Evolutionary conservation across 768 basidiomycete species (phyloP).

Genomic region (Auricularia heimuer): DNA sequence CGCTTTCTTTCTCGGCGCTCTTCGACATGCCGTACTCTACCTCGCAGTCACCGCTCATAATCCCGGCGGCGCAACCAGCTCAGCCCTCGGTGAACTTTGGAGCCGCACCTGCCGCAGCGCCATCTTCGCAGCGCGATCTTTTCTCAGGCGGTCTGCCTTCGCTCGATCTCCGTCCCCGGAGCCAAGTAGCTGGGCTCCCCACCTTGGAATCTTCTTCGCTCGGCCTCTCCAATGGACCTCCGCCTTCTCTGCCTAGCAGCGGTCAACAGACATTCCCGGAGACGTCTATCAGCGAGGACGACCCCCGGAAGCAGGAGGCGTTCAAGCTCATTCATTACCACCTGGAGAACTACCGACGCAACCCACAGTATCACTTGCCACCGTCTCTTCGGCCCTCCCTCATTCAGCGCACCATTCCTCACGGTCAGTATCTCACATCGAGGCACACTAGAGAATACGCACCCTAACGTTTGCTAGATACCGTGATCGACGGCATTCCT

Average conservation of each 20-base stretch:
- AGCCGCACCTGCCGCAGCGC: not conserved
- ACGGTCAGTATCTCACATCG: slow-evolving; percentile 40
- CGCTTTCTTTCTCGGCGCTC: slow-evolving; percentile 1
- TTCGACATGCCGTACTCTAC: not conserved
- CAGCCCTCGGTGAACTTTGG: not conserved
- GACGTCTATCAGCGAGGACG: slow-evolving; percentile 33
- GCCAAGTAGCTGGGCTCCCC: not conserved
- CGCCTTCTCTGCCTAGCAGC: not conserved
- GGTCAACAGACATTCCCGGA: not conserved
- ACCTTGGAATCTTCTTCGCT: not conserved
- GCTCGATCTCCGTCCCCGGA: slow-evolving; percentile 1
- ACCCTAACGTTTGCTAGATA: slow-evolving; percentile 39
- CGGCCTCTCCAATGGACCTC: not conserved
- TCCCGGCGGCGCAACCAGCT: not conserved
- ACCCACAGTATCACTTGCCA: slow-evolving; percentile 79
- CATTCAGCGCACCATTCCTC: slow-evolving; percentile 84
- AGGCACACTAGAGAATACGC: not conserved
- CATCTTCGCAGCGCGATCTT: not conserved
- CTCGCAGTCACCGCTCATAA: not conserved
- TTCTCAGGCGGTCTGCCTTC: not conserved
- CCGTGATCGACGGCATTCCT: slow-evolving; percentile 81
- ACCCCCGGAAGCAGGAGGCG: slow-evolving; percentile 69
- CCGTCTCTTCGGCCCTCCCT: slow-evolving; percentile 78
- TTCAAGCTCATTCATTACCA: slow-evolving; percentile 80
- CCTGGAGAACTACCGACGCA: slow-evolving; percentile 79